These are phyloP conservation scores for Fusarium marasasianum DNA, from an alignment of 2,329 filamentous ascomycete species.

Conservation along the genomic window DNA sequence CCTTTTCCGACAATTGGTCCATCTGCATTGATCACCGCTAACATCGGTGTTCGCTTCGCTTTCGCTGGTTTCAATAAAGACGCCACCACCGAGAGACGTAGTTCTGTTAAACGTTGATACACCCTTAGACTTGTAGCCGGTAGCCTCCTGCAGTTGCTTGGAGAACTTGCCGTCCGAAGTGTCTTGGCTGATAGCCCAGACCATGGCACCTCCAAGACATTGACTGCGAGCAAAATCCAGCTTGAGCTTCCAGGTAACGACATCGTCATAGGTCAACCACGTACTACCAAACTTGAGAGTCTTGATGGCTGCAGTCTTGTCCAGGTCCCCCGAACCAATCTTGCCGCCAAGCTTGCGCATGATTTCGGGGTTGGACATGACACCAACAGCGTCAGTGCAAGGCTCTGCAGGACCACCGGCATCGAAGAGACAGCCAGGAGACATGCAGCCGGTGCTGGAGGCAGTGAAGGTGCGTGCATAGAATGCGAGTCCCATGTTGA, in stretches of 20 bases:
- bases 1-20: too few species aligned
- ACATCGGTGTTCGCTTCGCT: background rate
- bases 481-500: slow-evolving; percentile 21
- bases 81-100: background rate
- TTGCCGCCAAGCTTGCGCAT: background rate
- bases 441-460: background rate
- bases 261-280: slow-evolving; percentile 13
- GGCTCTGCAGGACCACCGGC: background rate
- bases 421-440: background rate
- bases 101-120: background rate
- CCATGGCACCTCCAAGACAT: slow-evolving; percentile 18
- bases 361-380: background rate
- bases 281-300: background rate
- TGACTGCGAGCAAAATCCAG: background rate
- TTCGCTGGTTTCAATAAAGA: background rate
- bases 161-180: background rate
- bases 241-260: slow-evolving; percentile 7
- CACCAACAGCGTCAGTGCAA: background rate
- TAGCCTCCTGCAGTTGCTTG: background rate
- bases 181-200: slow-evolving; percentile 21
- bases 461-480: background rate
- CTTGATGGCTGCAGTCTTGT: background rate
- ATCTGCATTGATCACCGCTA: too few species aligned
- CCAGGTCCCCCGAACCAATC: background rate
- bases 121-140: background rate